Evolutionary conservation across 306 rosid species (phyloP).

Genomic region (Vigna hirtella): DNA sequence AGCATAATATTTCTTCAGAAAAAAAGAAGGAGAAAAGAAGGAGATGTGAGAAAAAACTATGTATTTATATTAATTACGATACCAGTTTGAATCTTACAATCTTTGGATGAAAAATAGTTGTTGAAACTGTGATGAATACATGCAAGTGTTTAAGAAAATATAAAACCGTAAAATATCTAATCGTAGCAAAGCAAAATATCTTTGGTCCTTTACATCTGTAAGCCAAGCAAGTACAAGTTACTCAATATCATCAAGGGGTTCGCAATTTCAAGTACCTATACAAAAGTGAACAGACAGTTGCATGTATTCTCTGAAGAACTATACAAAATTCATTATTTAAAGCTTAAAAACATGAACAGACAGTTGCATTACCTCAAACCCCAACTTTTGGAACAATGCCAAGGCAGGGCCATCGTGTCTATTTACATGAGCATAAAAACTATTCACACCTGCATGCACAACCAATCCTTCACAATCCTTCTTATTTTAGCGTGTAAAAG

Average conservation of each 20-base stretch:
- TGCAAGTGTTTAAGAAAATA: background rate
- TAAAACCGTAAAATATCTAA: constrained; percentile 6
- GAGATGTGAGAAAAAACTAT: background rate
- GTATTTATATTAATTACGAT: constrained; percentile 17
- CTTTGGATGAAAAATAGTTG: background rate
- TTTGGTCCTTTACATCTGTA: constrained; percentile 40
- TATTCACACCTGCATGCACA: constrained; percentile 57
- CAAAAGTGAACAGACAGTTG: constrained; percentile 1
- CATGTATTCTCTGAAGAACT: background rate
- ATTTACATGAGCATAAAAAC: constrained; percentile 69
- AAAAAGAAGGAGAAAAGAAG: background rate
- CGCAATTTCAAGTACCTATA: constrained; percentile 67
- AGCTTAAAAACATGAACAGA: background rate
- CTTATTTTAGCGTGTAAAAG: background rate
- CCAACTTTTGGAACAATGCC: constrained; percentile 63
- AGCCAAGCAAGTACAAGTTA: constrained; percentile 61
- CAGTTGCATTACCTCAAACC: constrained; percentile 70
- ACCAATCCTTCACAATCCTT: background rate
- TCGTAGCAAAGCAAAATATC: background rate
- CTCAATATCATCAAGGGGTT: constrained; percentile 53
- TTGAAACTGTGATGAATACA: background rate
- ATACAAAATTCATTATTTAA: background rate
- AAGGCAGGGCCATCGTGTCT: constrained; percentile 60
- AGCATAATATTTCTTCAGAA: too few species aligned
- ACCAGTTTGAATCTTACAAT: background rate